Evolutionary conservation across 2,329 filamentous ascomycete genomes (phyloP).

Genomic region (Fusarium haematococcum): DNA sequence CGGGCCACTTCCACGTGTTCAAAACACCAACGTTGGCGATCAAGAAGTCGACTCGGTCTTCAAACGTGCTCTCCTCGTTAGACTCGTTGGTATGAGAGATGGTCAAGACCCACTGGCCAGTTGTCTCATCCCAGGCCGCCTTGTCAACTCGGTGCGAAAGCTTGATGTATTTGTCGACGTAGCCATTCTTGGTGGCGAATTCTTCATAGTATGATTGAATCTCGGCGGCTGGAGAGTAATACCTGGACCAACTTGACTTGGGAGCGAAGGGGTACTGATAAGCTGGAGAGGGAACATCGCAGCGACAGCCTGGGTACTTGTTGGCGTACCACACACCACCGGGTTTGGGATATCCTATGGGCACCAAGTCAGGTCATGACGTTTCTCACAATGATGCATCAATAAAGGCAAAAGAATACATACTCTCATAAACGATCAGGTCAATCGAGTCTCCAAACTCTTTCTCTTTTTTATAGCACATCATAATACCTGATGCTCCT

Average conservation of each 20-base stretch:
- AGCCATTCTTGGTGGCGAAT: constrained; percentile 48
- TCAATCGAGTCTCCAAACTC: constrained; percentile 19
- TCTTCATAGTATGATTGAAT: constrained; percentile 53
- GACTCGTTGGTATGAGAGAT: background rate
- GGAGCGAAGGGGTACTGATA: constrained; percentile 60
- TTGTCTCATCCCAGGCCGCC: constrained; percentile 40
- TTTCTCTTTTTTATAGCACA: constrained; percentile 24
- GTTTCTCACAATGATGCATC: background rate
- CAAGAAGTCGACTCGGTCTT: constrained; percentile 60
- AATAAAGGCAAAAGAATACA: background rate
- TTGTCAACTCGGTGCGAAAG: constrained; percentile 39
- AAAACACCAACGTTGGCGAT: constrained; percentile 63
- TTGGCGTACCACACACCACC: constrained; percentile 53
- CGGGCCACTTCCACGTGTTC: constrained; percentile 64
- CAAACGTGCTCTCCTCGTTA: constrained; percentile 42
- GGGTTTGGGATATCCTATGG: constrained; percentile 14
- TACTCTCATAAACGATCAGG: constrained; percentile 16
- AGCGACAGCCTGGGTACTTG: constrained; percentile 49
- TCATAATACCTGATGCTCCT: constrained; percentile 19
- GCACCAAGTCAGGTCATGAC: background rate
- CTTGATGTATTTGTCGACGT: constrained; percentile 45
- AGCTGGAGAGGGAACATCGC: constrained; percentile 53
- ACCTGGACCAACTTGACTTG: constrained; percentile 57
- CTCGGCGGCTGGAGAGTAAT: constrained; percentile 53
- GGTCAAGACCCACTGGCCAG: constrained; percentile 13